Conservation (phyloP, 2,329 filamentous ascomycete species). For the Botryotinia globosa region DNA sequence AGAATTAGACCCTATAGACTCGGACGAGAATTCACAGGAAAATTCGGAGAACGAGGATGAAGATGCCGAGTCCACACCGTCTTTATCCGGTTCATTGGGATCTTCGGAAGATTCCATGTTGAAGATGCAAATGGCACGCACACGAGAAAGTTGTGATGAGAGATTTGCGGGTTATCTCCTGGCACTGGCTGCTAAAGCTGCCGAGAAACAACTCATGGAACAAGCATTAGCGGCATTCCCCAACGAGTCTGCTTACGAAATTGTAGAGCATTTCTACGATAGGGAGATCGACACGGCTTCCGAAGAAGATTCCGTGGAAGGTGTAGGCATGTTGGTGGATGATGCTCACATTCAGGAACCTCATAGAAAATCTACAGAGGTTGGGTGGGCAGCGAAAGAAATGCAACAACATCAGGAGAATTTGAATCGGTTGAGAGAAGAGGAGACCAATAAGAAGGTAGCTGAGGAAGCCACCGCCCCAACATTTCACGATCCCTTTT, state of each 20-base stretch:
- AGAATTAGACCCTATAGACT: constrained; percentile 40
- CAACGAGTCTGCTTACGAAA: constrained; percentile 51
- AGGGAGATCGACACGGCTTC: constrained; percentile 37
- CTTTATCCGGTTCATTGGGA: constrained; percentile 35
- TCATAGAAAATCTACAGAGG: constrained; percentile 35
- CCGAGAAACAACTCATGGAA: constrained; percentile 74
- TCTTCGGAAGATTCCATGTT: constrained; percentile 38
- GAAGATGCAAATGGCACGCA: constrained; percentile 46
- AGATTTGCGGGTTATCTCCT: constrained; percentile 74
- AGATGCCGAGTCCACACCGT: constrained; percentile 34
- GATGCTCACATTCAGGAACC: constrained; percentile 26
- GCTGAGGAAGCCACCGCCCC: constrained; percentile 38
- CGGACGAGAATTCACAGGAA: constrained; percentile 44
- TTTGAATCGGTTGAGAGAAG: constrained; percentile 36
- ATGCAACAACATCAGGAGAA: constrained; percentile 40
- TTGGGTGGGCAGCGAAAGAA: constrained; percentile 38
- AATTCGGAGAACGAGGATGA: constrained; percentile 42
- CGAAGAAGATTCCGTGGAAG: constrained; percentile 37
- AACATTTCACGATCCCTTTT: constrained; percentile 38
- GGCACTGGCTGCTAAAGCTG: constrained; percentile 74
- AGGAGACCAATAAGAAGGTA: constrained; percentile 37
- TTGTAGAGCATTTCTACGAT: constrained; percentile 40
- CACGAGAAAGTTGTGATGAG: constrained; percentile 70
- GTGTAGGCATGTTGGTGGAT: constrained; percentile 34
- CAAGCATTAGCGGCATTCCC: constrained; percentile 75